phyloP scores from a whole-genome alignment of 805 yeast genomes.

The Starmerella roubikii region DNA sequence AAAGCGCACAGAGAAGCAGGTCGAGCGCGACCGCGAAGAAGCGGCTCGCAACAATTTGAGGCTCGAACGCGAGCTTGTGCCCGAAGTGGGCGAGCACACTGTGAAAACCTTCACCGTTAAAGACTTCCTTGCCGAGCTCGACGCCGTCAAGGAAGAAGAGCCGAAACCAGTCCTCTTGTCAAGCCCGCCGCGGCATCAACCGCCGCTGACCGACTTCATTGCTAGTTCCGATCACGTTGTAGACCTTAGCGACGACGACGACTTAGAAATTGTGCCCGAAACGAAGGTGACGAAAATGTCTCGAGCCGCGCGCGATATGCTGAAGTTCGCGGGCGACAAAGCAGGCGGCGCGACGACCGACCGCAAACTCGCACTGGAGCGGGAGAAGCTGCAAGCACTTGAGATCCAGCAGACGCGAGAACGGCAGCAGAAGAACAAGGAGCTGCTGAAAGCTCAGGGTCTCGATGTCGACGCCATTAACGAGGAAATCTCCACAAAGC shows the following conservation, averaged over 20 bases:
- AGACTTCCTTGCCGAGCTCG: conserved; percentile 12
- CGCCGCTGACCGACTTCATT: neutral
- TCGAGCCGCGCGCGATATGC: conserved; percentile 13
- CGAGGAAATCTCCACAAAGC: conserved; percentile 3
- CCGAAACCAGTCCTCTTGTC: conserved; percentile 6
- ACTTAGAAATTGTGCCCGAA: conserved; percentile 19
- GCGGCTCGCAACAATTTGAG: conserved; percentile 12
- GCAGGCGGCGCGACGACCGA: conserved; percentile 7
- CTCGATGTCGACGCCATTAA: conserved; percentile 11
- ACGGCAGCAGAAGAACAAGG: conserved; percentile 3
- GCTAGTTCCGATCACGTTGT: neutral
- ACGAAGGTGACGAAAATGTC: conserved; percentile 11
- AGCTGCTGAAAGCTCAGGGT: conserved; percentile 11
- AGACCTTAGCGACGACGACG: conserved; percentile 13
- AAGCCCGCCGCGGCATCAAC: conserved; percentile 13
- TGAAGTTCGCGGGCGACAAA: conserved; percentile 7
- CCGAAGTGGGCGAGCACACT: conserved; percentile 12
- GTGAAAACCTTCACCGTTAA: conserved; percentile 7
- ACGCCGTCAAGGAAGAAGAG: neutral
- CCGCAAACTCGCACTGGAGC: conserved; percentile 5
- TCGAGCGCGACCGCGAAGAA: conserved; percentile 7
- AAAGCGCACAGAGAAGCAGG: conserved; percentile 3
- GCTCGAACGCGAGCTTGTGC: conserved; percentile 10
- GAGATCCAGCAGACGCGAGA: conserved; percentile 10
- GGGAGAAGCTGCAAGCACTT: conserved; percentile 6